Conservation (phyloP, 1,284 basidiomycete genomes). For the Ceratobasidium sp. region DNA sequence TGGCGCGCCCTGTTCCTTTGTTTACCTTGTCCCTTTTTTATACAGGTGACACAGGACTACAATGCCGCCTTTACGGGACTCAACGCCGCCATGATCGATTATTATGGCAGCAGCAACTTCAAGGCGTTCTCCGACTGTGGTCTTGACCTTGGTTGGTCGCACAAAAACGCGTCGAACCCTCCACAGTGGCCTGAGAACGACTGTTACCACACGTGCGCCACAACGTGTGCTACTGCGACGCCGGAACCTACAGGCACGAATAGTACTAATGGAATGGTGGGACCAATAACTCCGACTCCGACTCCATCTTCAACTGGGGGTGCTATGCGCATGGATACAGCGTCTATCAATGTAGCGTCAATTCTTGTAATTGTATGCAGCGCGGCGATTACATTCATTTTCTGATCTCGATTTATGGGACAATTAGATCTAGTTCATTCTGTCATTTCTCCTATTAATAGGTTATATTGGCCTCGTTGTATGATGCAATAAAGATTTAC, state of each 20-base stretch:
- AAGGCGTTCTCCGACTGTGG: constrained; percentile 46
- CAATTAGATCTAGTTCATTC: too few relatives aligned
- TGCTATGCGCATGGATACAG: too few relatives aligned
- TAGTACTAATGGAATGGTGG: background rate
- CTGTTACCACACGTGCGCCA: constrained; percentile 46
- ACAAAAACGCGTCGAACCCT: constrained; percentile 42
- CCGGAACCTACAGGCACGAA: background rate
- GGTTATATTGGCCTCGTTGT: too few relatives aligned
- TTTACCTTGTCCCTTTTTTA: background rate
- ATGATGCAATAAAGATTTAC: too few relatives aligned
- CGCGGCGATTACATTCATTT: too few relatives aligned
- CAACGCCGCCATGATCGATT: constrained; percentile 46
- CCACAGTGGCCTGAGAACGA: constrained; percentile 45
- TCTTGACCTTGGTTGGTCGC: constrained; percentile 45
- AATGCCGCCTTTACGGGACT: constrained; percentile 46
- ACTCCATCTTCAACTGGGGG: too few relatives aligned
- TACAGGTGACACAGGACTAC: constrained; percentile 47
- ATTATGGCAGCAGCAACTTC: constrained; percentile 43
- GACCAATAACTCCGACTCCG: too few relatives aligned
- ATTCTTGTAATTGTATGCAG: too few relatives aligned
- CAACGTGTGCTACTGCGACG: constrained; percentile 4
- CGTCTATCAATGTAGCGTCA: too few relatives aligned
- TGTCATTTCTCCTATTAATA: too few relatives aligned
- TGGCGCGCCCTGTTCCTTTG: background rate
- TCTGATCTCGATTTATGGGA: too few relatives aligned